Evolutionary conservation across 1,139 yeast species (phyloP).

Genomic region (Kazachstania sp.): DNA sequence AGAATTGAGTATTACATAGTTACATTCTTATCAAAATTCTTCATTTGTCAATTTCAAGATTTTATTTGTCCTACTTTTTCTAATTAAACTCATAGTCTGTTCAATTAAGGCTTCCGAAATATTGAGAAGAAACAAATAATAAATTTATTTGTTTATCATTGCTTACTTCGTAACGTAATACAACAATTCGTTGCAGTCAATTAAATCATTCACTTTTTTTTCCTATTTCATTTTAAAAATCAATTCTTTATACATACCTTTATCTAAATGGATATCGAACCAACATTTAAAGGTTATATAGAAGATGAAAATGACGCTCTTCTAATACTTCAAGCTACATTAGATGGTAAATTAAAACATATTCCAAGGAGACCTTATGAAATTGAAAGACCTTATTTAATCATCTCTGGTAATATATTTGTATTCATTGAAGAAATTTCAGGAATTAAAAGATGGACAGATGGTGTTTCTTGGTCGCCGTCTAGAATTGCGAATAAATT

Average conservation of each 20-base stretch:
- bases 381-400: constrained; percentile 57
- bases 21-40: neutral
- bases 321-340: constrained; percentile 67
- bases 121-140: no score
- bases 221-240: neutral
- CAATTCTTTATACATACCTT: neutral
- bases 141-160: no score
- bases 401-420: constrained; percentile 72
- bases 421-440: constrained; percentile 76
- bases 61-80: neutral
- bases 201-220: neutral
- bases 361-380: constrained; percentile 79
- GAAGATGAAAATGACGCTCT: constrained; percentile 79
- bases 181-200: no score
- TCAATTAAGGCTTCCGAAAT: no score
- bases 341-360: constrained; percentile 52
- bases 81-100: neutral
- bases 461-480: constrained; percentile 89
- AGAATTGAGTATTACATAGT: neutral
- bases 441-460: constrained; percentile 90
- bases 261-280: constrained; percentile 31
- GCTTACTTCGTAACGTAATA: no score
- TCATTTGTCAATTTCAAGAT: neutral
- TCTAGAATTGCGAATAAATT: constrained; percentile 79
- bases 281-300: constrained; percentile 72